These are phyloP conservation scores for Agrocybe pediades DNA, from an alignment of 768 basidiomycete species.

Conservation along the genomic window DNA sequence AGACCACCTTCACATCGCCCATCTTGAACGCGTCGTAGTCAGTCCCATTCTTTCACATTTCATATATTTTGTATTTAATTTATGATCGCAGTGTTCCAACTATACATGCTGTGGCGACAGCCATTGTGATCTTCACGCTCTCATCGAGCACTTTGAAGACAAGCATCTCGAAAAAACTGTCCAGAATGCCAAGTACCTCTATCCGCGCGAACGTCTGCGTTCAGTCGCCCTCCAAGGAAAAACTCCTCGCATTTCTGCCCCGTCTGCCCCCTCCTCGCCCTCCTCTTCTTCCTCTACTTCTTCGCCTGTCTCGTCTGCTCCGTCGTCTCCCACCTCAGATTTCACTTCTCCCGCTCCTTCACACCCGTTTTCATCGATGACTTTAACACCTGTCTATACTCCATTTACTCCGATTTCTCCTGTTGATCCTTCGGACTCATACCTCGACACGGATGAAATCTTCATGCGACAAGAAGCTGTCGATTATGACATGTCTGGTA, in stretches of 20 bases:
- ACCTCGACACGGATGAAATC: constrained; percentile 17
- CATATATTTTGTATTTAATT: constrained; percentile 1
- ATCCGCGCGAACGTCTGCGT: constrained; percentile 23
- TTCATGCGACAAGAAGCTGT: constrained; percentile 4
- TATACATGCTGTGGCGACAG: constrained; percentile 88
- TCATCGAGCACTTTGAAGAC: constrained; percentile 92
- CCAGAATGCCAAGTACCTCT: constrained; percentile 33
- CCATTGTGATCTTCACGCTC: constrained; percentile 53
- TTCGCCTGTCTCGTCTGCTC: constrained; percentile 2
- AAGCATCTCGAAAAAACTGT: constrained; percentile 72
- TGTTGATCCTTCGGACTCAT: constrained; percentile 19
- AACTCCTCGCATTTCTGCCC: constrained; percentile 7
- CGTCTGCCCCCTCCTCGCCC: constrained; percentile 12
- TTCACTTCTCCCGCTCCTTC: constrained; percentile 2
- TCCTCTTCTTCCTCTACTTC: constrained; percentile 16
- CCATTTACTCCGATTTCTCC: constrained; percentile 23
- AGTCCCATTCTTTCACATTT: constrained; percentile 8
- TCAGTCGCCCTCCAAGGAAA: constrained; percentile 10
- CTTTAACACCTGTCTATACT: constrained; percentile 18
- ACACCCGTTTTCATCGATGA: neutral
- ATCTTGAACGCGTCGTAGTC: constrained; percentile 29
- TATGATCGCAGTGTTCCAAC: constrained; percentile 65
- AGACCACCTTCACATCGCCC: constrained; percentile 28
- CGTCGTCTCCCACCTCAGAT: neutral
- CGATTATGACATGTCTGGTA: constrained; percentile 6